Conservation (phyloP, 768 basidiomycete genomes). For the Cystobasidium onofrii region DNA sequence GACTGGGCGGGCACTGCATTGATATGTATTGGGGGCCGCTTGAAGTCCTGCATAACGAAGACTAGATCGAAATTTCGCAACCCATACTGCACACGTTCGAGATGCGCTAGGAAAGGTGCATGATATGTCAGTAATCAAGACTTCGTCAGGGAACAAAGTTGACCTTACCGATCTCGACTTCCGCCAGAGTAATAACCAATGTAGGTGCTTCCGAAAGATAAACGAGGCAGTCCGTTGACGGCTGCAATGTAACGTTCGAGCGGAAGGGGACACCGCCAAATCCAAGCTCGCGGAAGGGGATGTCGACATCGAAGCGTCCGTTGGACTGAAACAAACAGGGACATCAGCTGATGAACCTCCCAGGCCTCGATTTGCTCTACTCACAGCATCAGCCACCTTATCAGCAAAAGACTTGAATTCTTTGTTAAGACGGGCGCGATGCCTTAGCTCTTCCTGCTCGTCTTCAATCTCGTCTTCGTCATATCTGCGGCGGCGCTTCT, state of each 20-base stretch:
- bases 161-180: slow-evolving; percentile 65
- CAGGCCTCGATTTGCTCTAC: slow-evolving; percentile 40
- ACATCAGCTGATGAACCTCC: not conserved
- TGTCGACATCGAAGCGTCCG: slow-evolving; percentile 81
- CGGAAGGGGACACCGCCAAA: slow-evolving; percentile 87
- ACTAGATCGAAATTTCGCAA: slow-evolving; percentile 95
- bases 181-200: slow-evolving; percentile 83
- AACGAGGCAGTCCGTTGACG: slow-evolving; percentile 92
- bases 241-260: slow-evolving; percentile 85
- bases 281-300: slow-evolving; percentile 92
- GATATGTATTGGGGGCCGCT: slow-evolving; percentile 82
- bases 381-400: slow-evolving; percentile 79
- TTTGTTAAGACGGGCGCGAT: slow-evolving; percentile 78
- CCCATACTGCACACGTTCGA: slow-evolving; percentile 93
- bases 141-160: too few species aligned
- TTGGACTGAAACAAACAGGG: slow-evolving; percentile 54
- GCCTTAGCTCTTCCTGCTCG: slow-evolving; percentile 91
- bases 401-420: slow-evolving; percentile 90
- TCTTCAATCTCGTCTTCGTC: slow-evolving; percentile 99
- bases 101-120: slow-evolving; percentile 53
- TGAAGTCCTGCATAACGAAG: slow-evolving; percentile 94
- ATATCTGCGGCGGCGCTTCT: slow-evolving; percentile 80
- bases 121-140: not conserved
- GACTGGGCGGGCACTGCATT: slow-evolving; percentile 86
- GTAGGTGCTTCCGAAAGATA: slow-evolving; percentile 92